These are phyloP conservation scores for Fusarium brachygibbosum DNA, from an alignment of 2,329 filamentous ascomycete species.

Conservation along the genomic window DNA sequence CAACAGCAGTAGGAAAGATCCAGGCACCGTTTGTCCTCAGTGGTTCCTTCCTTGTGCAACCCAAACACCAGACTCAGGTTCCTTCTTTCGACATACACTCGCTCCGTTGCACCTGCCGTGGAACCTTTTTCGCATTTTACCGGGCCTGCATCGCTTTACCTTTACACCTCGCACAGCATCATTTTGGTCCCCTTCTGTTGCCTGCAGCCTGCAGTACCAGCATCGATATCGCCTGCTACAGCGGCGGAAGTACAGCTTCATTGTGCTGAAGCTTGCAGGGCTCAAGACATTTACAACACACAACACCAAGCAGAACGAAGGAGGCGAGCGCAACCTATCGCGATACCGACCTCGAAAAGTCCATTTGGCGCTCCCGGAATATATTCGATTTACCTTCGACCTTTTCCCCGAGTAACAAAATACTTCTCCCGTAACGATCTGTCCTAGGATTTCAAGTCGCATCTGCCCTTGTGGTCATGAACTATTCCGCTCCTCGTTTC, in stretches of 20 bases:
- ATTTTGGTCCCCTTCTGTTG: constrained; percentile 26
- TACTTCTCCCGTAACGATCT: neutral
- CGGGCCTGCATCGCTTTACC: constrained; percentile 17
- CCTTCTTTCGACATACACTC: constrained; percentile 30
- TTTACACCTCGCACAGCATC: constrained; percentile 39
- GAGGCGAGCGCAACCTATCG: constrained; percentile 16
- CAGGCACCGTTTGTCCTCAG: constrained; percentile 21
- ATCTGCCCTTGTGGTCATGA: constrained; percentile 33
- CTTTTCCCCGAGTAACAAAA: neutral
- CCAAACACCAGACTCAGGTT: constrained; percentile 27
- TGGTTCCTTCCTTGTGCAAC: constrained; percentile 42
- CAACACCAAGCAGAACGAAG: neutral
- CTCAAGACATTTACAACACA: constrained; percentile 16
- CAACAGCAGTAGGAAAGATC: constrained; percentile 7
- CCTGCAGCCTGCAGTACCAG: constrained; percentile 30
- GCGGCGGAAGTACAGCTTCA: constrained; percentile 32
- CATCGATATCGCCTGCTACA: constrained; percentile 19
- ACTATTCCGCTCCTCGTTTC: constrained; percentile 4
- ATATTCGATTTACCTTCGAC: neutral
- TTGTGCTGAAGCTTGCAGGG: constrained; percentile 20
- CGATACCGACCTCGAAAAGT: constrained; percentile 15
- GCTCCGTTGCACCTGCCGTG: constrained; percentile 42
- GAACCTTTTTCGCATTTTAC: constrained; percentile 20
- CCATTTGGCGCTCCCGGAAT: neutral
- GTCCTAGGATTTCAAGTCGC: constrained; percentile 1